A percentile compares a stretch with the other conserved stretches of the same genome.
Conservation (phyloP, 768 basidiomycete species). For the Asterophora lycoperdoides region DNA sequence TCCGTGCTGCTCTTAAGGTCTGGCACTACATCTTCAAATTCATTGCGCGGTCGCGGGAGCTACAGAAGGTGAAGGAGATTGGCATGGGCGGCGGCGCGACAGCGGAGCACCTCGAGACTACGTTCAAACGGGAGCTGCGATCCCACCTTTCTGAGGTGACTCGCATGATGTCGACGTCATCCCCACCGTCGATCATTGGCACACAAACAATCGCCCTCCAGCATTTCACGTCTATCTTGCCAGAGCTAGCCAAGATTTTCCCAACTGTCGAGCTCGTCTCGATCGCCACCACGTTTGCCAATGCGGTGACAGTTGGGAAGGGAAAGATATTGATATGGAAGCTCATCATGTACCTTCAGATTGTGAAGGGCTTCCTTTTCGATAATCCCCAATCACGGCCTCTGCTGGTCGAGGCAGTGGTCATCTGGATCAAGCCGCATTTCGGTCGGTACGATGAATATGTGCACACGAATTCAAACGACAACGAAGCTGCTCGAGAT, state of each 20-base stretch:
- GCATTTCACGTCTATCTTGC: slow-evolving; percentile 88
- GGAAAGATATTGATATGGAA: slow-evolving; percentile 93
- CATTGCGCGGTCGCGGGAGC: slow-evolving; percentile 81
- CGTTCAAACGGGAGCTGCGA: slow-evolving; percentile 80
- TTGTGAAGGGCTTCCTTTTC: slow-evolving; percentile 86
- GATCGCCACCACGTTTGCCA: slow-evolving; percentile 83
- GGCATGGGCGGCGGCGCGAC: slow-evolving; percentile 79
- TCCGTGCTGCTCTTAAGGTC: slow-evolving; percentile 90
- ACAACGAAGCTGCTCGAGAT: slow-evolving; percentile 65
- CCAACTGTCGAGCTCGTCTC: slow-evolving; percentile 79
- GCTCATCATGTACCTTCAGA: slow-evolving; percentile 88
- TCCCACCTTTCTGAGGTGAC: slow-evolving; percentile 78
- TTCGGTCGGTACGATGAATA: slow-evolving; percentile 91
- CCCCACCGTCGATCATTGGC: slow-evolving; percentile 86
- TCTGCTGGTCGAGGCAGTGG: slow-evolving; percentile 79
- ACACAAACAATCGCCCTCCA: slow-evolving; percentile 93
- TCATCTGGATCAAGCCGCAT: slow-evolving; percentile 93
- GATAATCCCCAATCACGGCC: slow-evolving; percentile 76
- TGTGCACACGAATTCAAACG: slow-evolving; percentile 54
- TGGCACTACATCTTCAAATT: slow-evolving; percentile 98
- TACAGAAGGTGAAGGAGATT: slow-evolving; percentile 79
- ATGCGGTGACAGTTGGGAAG: slow-evolving; percentile 69
- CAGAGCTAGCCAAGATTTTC: slow-evolving; percentile 81
- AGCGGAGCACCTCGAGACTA: slow-evolving; percentile 77
- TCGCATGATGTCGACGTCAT: slow-evolving; percentile 77